Evolutionary conservation across 2,329 filamentous ascomycete species (phyloP).

Genomic region (Bipolaris sorokiniana): DNA sequence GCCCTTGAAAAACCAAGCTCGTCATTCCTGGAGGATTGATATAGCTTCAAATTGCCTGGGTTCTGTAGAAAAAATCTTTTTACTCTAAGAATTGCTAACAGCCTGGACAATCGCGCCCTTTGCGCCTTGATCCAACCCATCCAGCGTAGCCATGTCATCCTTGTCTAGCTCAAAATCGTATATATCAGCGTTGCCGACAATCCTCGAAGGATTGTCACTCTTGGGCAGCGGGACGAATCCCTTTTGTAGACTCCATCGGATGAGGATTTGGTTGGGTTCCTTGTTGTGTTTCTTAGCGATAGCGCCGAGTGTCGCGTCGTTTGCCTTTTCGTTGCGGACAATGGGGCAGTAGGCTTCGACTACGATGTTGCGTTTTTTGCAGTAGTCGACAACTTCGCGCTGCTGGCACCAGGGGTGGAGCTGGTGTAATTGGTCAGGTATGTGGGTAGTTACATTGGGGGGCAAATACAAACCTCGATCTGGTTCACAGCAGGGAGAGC

Average conservation of each 20-base stretch:
- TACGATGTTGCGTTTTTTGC: constrained; percentile 63
- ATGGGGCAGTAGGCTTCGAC: constrained; percentile 70
- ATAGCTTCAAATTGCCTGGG: no score
- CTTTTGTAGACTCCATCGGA: constrained; percentile 84
- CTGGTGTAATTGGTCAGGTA: constrained; percentile 48
- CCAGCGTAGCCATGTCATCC: constrained; percentile 44
- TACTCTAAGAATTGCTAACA: constrained; percentile 13
- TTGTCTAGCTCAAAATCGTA: constrained; percentile 46
- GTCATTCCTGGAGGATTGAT: no score
- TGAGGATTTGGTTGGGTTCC: constrained; percentile 75
- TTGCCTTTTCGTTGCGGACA: constrained; percentile 73
- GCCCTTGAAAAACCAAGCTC: no score
- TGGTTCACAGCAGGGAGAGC: constrained; percentile 78
- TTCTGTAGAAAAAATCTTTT: neutral
- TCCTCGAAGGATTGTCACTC: constrained; percentile 46
- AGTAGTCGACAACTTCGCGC: constrained; percentile 63
- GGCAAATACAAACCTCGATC: constrained; percentile 63
- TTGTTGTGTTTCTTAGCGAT: constrained; percentile 76
- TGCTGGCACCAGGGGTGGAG: constrained; percentile 77
- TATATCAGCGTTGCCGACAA: constrained; percentile 45
- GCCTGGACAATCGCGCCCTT: constrained; percentile 46
- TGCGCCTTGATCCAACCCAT: constrained; percentile 43
- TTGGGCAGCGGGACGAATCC: constrained; percentile 53
- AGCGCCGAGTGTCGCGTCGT: constrained; percentile 68
- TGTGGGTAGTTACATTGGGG: no score